Evolutionary conservation across 2,329 filamentous ascomycete species (phyloP).

Genomic region (Cytospora schulzeri): DNA sequence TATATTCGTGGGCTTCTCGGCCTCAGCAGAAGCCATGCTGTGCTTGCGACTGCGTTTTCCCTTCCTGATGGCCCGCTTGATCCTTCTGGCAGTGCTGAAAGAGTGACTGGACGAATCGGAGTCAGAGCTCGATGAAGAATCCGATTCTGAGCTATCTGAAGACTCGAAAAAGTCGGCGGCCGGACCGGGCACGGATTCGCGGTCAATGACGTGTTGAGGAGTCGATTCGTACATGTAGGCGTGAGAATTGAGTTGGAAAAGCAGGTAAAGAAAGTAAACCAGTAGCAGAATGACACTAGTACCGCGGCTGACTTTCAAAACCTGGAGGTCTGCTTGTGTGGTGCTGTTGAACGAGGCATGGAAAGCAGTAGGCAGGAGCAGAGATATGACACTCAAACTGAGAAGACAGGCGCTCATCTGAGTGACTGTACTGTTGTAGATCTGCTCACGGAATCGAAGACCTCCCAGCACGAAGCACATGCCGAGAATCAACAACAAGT

Average conservation of each 20-base stretch:
- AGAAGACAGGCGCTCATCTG: constrained; percentile 74
- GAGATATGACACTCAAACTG: constrained; percentile 58
- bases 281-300: constrained; percentile 74
- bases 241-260: constrained; percentile 76
- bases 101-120: constrained; percentile 55
- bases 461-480: constrained; percentile 74
- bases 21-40: constrained; percentile 54
- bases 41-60: constrained; percentile 66
- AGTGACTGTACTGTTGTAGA: constrained; percentile 73
- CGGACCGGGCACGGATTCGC: constrained; percentile 68
- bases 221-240: constrained; percentile 69
- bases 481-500: constrained; percentile 72
- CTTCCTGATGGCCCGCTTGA: constrained; percentile 63
- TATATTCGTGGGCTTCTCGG: constrained; percentile 37
- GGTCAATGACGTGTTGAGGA: constrained; percentile 64
- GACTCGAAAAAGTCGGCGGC: constrained; percentile 65
- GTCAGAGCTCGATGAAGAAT: constrained; percentile 54
- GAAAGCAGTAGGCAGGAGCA: constrained; percentile 46
- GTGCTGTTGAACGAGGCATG: constrained; percentile 69
- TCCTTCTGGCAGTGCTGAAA: constrained; percentile 56
- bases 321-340: constrained; percentile 58
- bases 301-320: constrained; percentile 74
- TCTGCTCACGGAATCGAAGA: constrained; percentile 67
- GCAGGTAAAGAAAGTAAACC: constrained; percentile 72
- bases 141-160: constrained; percentile 45